Conservation (phyloP, 768 basidiomycete genomes). For the Coprinopsis cinerea region DNA sequence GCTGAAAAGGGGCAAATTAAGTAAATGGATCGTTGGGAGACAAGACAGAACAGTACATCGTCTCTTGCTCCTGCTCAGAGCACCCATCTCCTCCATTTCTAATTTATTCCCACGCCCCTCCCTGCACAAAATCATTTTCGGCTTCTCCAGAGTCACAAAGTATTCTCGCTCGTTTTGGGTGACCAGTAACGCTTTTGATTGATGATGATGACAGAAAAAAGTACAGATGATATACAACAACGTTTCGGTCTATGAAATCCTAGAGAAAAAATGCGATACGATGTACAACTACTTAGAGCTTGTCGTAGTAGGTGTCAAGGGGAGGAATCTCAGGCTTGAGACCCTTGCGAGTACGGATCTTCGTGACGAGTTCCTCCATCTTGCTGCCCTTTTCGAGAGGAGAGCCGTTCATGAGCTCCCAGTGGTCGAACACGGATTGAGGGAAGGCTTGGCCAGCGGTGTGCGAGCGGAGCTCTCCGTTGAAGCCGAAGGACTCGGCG, state of each 20-base stretch:
- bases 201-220: too few species aligned
- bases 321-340: slow-evolving; percentile 91
- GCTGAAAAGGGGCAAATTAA: slow-evolving; percentile 8
- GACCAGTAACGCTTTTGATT: slow-evolving; percentile 5
- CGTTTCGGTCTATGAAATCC: slow-evolving; percentile 11
- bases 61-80: too few species aligned
- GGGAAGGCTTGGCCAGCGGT: slow-evolving; percentile 99
- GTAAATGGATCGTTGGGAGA: slow-evolving; percentile 9
- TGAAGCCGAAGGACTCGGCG: slow-evolving; percentile 95
- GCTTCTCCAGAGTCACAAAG: slow-evolving; percentile 6
- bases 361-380: slow-evolving; percentile 76
- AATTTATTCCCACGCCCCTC: too few species aligned
- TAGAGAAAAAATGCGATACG: slow-evolving; percentile 14
- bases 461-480: slow-evolving; percentile 86
- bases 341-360: slow-evolving; percentile 90
- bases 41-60: slow-evolving; percentile 9
- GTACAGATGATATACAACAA: slow-evolving; percentile 12
- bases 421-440: slow-evolving; percentile 90
- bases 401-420: slow-evolving; percentile 79
- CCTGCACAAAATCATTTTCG: background rate
- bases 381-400: slow-evolving; percentile 89
- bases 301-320: slow-evolving; percentile 92
- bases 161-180: too few species aligned
- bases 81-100: too few species aligned
- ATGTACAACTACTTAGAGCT: slow-evolving; percentile 47